Conservation (phyloP, 768 basidiomycete genomes). For the Xerocomellus dryophilus region DNA sequence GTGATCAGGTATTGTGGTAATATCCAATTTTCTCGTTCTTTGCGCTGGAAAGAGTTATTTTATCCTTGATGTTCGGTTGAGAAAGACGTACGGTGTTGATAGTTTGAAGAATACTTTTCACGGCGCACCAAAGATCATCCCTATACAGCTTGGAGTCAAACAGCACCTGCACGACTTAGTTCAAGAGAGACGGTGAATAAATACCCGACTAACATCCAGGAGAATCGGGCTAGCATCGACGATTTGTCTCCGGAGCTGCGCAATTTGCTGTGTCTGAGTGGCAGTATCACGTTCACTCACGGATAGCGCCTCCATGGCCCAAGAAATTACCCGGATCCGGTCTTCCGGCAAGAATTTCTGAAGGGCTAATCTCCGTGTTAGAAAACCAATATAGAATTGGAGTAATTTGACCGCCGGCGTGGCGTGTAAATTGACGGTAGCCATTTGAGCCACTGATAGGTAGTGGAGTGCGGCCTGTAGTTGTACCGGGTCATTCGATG, state of each 20-base stretch:
- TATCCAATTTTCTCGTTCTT: slow-evolving; percentile 41
- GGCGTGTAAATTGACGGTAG: slow-evolving; percentile 41
- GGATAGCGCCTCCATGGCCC: slow-evolving; percentile 43
- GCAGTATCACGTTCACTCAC: slow-evolving; percentile 35
- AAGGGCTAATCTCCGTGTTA: slow-evolving; percentile 46
- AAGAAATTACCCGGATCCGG: slow-evolving; percentile 44
- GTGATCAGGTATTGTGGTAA: slow-evolving; percentile 40
- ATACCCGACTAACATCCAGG: slow-evolving; percentile 38
- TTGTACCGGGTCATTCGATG: slow-evolving; percentile 29
- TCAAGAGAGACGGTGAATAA: not conserved
- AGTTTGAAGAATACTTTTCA: slow-evolving; percentile 21
- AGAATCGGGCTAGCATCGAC: slow-evolving; percentile 50
- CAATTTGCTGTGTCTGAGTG: slow-evolving; percentile 27
- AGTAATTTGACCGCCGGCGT: slow-evolving; percentile 47
- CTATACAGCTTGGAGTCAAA: slow-evolving; percentile 26
- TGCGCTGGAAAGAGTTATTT: slow-evolving; percentile 40
- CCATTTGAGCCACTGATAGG: slow-evolving; percentile 44
- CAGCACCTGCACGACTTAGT: slow-evolving; percentile 13
- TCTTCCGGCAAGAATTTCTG: slow-evolving; percentile 43
- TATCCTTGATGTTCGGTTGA: slow-evolving; percentile 4
- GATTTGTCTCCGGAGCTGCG: slow-evolving; percentile 43
- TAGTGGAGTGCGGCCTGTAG: slow-evolving; percentile 41
- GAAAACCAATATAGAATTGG: slow-evolving; percentile 47
- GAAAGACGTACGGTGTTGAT: slow-evolving; percentile 27
- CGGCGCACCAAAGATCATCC: slow-evolving; percentile 22